Evolutionary conservation across 139 green algal species (phyloP).

Genomic region (Chlamydomonas schloesseri): DNA sequence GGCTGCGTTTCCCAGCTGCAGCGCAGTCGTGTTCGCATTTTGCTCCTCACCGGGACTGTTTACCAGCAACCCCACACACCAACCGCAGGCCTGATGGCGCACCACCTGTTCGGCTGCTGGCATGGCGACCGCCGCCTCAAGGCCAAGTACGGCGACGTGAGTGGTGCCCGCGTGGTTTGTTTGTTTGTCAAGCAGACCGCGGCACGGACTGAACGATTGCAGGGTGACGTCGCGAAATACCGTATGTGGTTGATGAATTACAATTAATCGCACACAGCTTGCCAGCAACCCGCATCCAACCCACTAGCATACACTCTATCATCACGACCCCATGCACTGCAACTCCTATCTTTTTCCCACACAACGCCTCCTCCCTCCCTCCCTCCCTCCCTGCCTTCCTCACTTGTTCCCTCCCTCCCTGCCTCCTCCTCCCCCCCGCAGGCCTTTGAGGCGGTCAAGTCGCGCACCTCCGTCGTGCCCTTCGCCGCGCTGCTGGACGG

Average conservation of each 20-base stretch:
- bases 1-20: too few relatives aligned
- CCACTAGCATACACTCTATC: too few relatives aligned
- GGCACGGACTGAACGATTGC: too few relatives aligned
- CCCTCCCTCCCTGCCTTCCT: background rate
- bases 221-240: too few relatives aligned
- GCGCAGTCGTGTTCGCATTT: too few relatives aligned
- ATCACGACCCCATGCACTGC: too few relatives aligned
- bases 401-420: background rate
- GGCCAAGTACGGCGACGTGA: conserved; percentile 87
- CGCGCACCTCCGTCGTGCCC: conserved; percentile 88
- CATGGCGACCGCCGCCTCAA: conserved; percentile 92
- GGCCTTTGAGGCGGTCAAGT: conserved; percentile 89
- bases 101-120: conserved; percentile 96
- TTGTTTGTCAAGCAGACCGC: background rate
- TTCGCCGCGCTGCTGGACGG: conserved; percentile 94
- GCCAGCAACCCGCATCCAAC: too few relatives aligned
- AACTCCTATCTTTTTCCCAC: too few relatives aligned
- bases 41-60: too few relatives aligned
- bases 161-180: background rate
- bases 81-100: conserved; percentile 77
- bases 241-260: too few relatives aligned
- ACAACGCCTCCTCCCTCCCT: background rate
- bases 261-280: too few relatives aligned
- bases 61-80: too few relatives aligned
- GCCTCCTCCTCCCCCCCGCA: conserved; percentile 37